phyloP scores from a whole-genome alignment of 192 early-diverging fungal species.

The Entrophospora sp. region DNA sequence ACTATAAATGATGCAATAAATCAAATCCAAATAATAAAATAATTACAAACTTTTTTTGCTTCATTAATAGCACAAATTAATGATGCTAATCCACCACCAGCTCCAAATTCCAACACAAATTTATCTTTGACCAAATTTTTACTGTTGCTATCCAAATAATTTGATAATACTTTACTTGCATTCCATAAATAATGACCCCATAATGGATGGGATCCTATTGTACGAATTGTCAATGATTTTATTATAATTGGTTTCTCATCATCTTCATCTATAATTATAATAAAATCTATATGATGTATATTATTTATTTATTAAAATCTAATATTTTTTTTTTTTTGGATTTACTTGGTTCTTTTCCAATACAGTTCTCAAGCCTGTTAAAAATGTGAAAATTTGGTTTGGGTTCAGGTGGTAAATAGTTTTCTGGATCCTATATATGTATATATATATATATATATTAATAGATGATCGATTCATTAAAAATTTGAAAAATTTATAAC shows the following conservation, averaged over 20 bases:
- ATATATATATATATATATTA: neutral
- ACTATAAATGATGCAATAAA: neutral
- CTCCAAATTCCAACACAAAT: slow-evolving; percentile 72
- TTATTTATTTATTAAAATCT: neutral
- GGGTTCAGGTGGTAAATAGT: neutral
- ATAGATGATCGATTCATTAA: neutral
- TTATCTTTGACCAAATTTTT: slow-evolving; percentile 50
- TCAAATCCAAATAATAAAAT: neutral
- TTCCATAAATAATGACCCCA: slow-evolving; percentile 93
- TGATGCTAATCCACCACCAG: slow-evolving; percentile 75
- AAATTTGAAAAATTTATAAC: neutral
- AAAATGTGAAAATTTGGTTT: neutral
- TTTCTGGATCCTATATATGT: neutral
- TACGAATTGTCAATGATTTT: slow-evolving; percentile 48
- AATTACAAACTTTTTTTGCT: slow-evolving; percentile 45
- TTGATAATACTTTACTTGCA: slow-evolving; percentile 71
- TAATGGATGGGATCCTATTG: slow-evolving; percentile 68
- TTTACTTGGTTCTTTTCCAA: no score
- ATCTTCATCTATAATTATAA: no score
- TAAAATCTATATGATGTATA: neutral
- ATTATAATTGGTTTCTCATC: no score
- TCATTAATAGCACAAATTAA: slow-evolving; percentile 62
- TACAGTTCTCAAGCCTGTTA: no score
- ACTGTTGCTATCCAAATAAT: slow-evolving; percentile 67
- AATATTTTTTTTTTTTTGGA: neutral